Evolutionary conservation across 306 rosid species (phyloP), one percentile per base, ranked within the genome.

Genomic region (Cotoneaster glaucophyllus): DNA sequence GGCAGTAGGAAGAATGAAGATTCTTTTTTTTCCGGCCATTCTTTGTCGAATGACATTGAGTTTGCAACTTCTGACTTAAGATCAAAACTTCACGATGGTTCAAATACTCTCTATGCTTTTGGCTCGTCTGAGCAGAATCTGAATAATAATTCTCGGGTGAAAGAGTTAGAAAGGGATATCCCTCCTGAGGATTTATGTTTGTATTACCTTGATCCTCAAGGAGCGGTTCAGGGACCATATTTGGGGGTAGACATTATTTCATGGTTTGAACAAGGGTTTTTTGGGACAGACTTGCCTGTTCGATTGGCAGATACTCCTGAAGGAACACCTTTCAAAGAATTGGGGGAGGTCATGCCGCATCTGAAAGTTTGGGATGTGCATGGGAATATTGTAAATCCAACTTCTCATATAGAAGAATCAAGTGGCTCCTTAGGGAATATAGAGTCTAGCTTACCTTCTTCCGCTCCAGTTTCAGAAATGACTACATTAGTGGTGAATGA

Each of bases 131-230:
- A 74, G 80, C 75, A 80, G 65, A 71, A 76, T 76, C 81, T 44
- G 80, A 75, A 39, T 66, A 69, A 18, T 41, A 80, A 75, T 31
- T 64, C 58, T 64, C 80, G 67, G 45, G 72, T 24, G 32, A 81
- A 78, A 67, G 82, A 67, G 17, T 52, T 80, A 61, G 79, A 67
- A 37, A 80, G 45, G 73, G 79, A 52, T 61, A 71, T 52, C 53
- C 77, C 75, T 39, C 82, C 74, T 5, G 89, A 83, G 83, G 83
- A 74, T 73, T 67, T 85, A 75, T 81, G 74, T 70, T 79, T 85
- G 79, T 85, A 72, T 73, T 88, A 88, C 79, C 84, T 88, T 81
- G 91, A 88, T 73, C 91, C 91, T 81, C 91, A 88, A 77, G 89
- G 91, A 74, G 84, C 68, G 52, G 83, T 64, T 37, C 91, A 85